Evolutionary conservation across 768 basidiomycete genomes (phyloP).

Genomic region (Naematelia aurantialba): DNA sequence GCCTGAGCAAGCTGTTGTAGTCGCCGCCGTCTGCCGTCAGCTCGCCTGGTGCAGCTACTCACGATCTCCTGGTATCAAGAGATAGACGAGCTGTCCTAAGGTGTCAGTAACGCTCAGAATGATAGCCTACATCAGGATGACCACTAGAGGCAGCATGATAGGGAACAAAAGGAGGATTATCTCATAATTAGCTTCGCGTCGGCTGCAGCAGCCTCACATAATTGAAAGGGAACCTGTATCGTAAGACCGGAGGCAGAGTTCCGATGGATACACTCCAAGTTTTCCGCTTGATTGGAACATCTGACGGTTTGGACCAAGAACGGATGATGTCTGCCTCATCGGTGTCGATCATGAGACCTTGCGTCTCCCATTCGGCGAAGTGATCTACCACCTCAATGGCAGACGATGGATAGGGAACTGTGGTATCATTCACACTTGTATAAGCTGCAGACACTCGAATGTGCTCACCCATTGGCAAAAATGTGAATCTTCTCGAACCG

Average conservation of each 20-base stretch:
- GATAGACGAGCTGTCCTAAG: constrained; percentile 21
- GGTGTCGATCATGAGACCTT: constrained; percentile 20
- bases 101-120: background rate
- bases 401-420: constrained; percentile 39
- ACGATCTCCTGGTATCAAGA: constrained; percentile 30
- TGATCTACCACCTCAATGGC: constrained; percentile 28
- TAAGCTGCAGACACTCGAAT: constrained; percentile 3
- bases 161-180: constrained; percentile 31
- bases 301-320: constrained; percentile 10
- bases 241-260: constrained; percentile 32
- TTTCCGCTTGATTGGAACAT: background rate
- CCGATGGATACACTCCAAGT: constrained; percentile 14
- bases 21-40: constrained; percentile 18
- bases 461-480: constrained; percentile 35
- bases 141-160: constrained; percentile 29
- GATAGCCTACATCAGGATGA: constrained; percentile 28
- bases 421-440: constrained; percentile 27
- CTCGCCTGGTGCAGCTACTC: constrained; percentile 3
- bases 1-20: constrained; percentile 20
- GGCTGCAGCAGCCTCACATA: constrained; percentile 22
- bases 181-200: constrained; percentile 13
- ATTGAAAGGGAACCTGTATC: constrained; percentile 36
- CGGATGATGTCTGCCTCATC: constrained; percentile 27
- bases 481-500: constrained; percentile 25
- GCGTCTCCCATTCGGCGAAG: constrained; percentile 28